Evolutionary conservation across 1,139 yeast genomes (phyloP), one percentile per base, ranked within the genome.

Genomic region (Saccharomycopsis hybrid): DNA sequence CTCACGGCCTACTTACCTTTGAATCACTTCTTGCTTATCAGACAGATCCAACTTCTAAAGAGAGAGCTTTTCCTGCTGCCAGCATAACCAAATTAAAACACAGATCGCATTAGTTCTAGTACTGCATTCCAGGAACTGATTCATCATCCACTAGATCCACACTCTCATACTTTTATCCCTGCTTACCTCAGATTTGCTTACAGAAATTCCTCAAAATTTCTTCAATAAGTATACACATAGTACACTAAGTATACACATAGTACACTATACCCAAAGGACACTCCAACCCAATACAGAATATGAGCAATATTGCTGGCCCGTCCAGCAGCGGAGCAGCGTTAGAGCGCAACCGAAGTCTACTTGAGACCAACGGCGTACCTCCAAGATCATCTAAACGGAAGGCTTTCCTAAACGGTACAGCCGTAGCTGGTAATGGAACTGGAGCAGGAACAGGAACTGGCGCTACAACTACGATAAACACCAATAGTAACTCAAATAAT

Each of bases 351-450:
- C 7, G 35, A 11, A 7, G 7, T 7, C 35, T 31, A 8, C 11
- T 31, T 11, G 35, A 31, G 35, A 18, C 18, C 18, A 31, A 31
- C 24, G 43, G 43, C n/a, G 48, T 48, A 7, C 51, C 51, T 4
- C 51, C 51, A 9, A 29, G 51, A 45, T 45, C 48, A 9, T 18
- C 48, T 5, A 49, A 49, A 45, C 25, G 51, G 25, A 49, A 49
- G 29, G 49, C 44, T 18, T 45, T 25, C 18, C 35, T 35, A n/a
- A 24, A 32, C 9, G 28, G 25, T 24, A 40, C 8, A 11, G 30
- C 9, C 5, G 43, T 8, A 5, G 30, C 18, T 18, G 18, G 18
- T 18, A 18, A 18, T 18, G 18, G 18, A 18, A 18, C 18, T 18
- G 18, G 18, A 18, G 18, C 18, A 18, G 18, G 18, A 18, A 18